Evolutionary conservation across 169 alveolate genomes (phyloP), one percentile per base, ranked within the genome.

Genomic region (Eimeria praecox): DNA sequence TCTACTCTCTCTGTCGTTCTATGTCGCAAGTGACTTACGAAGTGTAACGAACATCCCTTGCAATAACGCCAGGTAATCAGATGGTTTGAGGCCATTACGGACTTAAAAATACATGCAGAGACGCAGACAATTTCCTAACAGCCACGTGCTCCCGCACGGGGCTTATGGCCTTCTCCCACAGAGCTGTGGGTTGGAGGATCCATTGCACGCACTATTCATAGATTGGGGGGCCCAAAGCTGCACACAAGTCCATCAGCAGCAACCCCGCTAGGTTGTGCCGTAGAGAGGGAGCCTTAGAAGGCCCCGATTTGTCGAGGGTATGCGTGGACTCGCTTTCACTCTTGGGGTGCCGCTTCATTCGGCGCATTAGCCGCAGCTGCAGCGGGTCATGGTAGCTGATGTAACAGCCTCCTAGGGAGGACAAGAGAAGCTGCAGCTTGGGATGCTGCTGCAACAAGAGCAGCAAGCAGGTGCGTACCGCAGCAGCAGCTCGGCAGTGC

Each of bases 381-480:
- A 49, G 83, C 30, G 77, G 92, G 52, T 59, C 71, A 10, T 22
- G 92, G 42, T 85, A 77, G 49, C 42, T 27, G 83, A 94, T 73
- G 33, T 5, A 85, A 62, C 59, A 20, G 46, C 94, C 85, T n/a
- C 77, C 87, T n/a, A 92, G 82, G 44, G 87, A 46, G 38, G 95
- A 59, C 85, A 94, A 42, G 80, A 94, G 95, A 22, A 94, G 92
- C 95, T 94, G 96, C 95, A 94, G 62, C 62, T 87, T 85, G 38
- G 96, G 96, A 49, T 94, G 96, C 95, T 94, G 96, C 33, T 87
- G 91, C 59, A 94, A 82, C 56, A 85, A 40, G 46, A 94, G 83
- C 38, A 59, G 56, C 91, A 94, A 9, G 78, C 96, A 94, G 40
- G 92, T 78, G 83, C 94, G 94, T 16, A 87, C 87, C 14, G 95